Base-by-base conservation (phyloP, 768 basidiomycete genomes). In the Lactarius indigo region DNA sequence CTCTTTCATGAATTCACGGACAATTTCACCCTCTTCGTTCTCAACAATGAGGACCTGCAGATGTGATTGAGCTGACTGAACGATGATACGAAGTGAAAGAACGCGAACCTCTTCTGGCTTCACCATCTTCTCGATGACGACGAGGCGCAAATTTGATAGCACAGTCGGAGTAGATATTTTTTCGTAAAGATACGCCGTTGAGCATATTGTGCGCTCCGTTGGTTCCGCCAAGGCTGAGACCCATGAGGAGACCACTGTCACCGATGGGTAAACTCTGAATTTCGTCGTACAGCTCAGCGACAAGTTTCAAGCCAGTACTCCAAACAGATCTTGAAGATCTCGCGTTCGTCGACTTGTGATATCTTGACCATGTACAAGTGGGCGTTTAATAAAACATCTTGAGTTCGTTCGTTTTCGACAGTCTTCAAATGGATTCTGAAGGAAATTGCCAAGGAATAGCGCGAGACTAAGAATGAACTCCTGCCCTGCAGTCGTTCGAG, bases 1-100 rank as follows among this genome's bases (percentile, higher is more conserved):
- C 80, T 99, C 97, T 81, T 98, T 93, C 94, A 98, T 93, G 78
- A 98, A 98, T 77, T 99, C 97, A 68, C 97, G 88, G 13, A 99
- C 97, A 68, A 98, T 97, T 82, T 99, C 97, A 66, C 97, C 97
- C 77, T 99, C 97, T 69, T 99, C 97, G 73, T 99, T 98, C 79
- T 98, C 97, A 30, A 98, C 97, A 70, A 98, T 96, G 57, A 99
- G 82, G 8, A 98, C 96, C 95, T 98, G 52, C 62, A 20, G 15
- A 66, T 6, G 31, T 28, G 2, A n/a, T 52, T 66, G 30, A 57
- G 54, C 23, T 58, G 7, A n/a, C 26, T 65, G 26, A 63, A 35
- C 69, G 65, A 71, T 64, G 31, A 44, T 33, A 39, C 44, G 50
- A 39, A 28, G 31, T n/a, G 28, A 20, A 41, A 63, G 17, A 28